A percentile compares a stretch with the other conserved stretches of the same genome.
Evolutionary conservation across 176 grass and related monocot genomes (phyloP).

Genomic region (Eragrostis nindensis): DNA sequence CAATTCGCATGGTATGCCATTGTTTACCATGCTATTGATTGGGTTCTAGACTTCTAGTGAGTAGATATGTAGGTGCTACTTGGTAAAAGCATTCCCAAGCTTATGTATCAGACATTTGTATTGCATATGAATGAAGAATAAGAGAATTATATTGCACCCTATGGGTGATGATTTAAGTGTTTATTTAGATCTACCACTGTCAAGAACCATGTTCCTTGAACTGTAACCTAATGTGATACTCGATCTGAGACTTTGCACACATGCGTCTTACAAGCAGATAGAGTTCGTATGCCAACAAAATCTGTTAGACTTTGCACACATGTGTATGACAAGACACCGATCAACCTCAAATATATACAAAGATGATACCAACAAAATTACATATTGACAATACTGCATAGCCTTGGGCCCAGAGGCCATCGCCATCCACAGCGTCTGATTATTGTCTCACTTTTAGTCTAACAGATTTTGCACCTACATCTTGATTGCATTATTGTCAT

Average conservation of each 20-base stretch:
- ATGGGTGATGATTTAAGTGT: not conserved
- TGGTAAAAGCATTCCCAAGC: not conserved
- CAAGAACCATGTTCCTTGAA: not conserved
- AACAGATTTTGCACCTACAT: constrained; percentile 1
- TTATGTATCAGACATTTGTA: constrained; percentile 29
- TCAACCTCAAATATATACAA: no score
- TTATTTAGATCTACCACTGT: not conserved
- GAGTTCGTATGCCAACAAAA: no score
- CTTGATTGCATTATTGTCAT: not conserved
- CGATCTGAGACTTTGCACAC: not conserved
- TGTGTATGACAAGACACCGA: no score
- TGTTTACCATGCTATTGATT: constrained; percentile 8
- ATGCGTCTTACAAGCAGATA: not conserved
- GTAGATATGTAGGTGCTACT: not conserved
- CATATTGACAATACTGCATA: not conserved
- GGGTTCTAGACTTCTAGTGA: not conserved
- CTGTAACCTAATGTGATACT: not conserved
- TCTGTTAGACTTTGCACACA: no score
- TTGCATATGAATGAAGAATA: not conserved
- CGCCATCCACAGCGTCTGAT: not conserved
- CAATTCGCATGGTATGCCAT: constrained; percentile 25
- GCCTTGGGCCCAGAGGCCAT: not conserved
- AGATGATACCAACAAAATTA: not conserved
- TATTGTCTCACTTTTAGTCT: not conserved
- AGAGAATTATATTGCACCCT: not conserved